These are phyloP conservation scores for Aspergillus sp. DNA, from an alignment of 2,329 filamentous ascomycete genomes.

Conservation along the genomic window DNA sequence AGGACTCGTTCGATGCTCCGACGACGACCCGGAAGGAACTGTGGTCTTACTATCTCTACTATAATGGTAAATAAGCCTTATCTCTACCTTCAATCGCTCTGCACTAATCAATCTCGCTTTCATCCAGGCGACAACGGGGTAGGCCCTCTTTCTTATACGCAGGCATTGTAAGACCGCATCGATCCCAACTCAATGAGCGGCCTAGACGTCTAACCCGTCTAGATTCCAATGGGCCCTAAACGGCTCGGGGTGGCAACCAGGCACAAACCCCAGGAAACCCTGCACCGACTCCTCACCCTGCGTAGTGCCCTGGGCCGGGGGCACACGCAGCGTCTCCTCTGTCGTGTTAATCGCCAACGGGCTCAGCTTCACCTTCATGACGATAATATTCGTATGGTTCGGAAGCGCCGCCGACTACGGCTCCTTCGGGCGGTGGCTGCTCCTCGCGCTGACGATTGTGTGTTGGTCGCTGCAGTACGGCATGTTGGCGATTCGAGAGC, in stretches of 20 bases:
- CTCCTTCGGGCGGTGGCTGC: constrained; percentile 42
- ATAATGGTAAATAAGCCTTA: constrained; percentile 33
- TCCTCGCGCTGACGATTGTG: constrained; percentile 41
- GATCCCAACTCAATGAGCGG: neutral
- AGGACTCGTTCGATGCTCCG: constrained; percentile 38
- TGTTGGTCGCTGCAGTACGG: constrained; percentile 44
- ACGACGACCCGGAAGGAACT: constrained; percentile 43
- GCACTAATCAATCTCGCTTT: neutral
- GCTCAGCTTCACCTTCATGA: constrained; percentile 45
- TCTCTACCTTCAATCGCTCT: neutral
- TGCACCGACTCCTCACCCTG: constrained; percentile 37
- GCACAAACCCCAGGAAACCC: constrained; percentile 30
- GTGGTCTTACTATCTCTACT: constrained; percentile 48
- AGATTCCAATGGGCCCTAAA: constrained; percentile 45
- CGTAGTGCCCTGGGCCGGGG: constrained; percentile 41
- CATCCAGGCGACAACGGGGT: constrained; percentile 42
- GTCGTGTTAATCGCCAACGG: constrained; percentile 45
- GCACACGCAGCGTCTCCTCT: constrained; percentile 38
- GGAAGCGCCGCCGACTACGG: constrained; percentile 46
- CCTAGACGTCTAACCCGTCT: neutral
- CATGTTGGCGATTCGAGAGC: constrained; percentile 39
- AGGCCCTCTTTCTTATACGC: constrained; percentile 43
- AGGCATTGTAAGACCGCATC: constrained; percentile 32
- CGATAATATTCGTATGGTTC: constrained; percentile 43
- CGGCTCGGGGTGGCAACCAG: constrained; percentile 39